A percentile compares a stretch with the other conserved stretches of the same genome.
These are phyloP conservation scores for Kluyveromyces siamensis DNA, from an alignment of 805 yeast genomes.

Conservation along the genomic window DNA sequence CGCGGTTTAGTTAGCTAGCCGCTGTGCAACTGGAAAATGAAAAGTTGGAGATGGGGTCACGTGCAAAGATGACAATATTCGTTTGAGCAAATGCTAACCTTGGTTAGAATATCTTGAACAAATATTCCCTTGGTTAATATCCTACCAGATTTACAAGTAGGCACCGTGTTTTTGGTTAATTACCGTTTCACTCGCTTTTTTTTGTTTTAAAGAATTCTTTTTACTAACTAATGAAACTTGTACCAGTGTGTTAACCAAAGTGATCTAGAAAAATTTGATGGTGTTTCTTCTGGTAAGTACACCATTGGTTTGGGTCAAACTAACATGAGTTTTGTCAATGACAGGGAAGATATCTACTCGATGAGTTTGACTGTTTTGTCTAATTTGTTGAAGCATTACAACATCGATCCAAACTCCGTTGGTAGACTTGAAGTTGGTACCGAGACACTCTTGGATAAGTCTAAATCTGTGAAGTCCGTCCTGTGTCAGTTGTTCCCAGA, in stretches of 20 bases:
- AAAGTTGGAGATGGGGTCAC: too few relatives aligned
- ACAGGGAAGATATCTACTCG: conserved; percentile 95
- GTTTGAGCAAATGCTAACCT: too few relatives aligned
- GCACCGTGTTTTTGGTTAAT: too few relatives aligned
- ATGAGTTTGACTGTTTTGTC: conserved; percentile 83
- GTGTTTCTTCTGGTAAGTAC: conserved; percentile 88
- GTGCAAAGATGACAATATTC: too few relatives aligned
- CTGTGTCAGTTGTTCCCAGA: conserved; percentile 88
- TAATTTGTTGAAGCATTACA: conserved; percentile 67
- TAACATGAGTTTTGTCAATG: conserved; percentile 94
- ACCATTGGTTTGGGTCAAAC: conserved; percentile 99
- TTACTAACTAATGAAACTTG: neutral
- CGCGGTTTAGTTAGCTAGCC: neutral
- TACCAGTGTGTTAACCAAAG: conserved; percentile 67
- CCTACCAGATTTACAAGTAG: too few relatives aligned
- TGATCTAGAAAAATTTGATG: conserved; percentile 77
- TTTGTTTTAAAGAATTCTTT: neutral
- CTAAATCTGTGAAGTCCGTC: conserved; percentile 93
- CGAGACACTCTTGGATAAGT: conserved; percentile 92
- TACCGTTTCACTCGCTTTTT: too few relatives aligned
- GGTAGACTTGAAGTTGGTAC: conserved; percentile 98
- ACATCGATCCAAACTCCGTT: conserved; percentile 68
- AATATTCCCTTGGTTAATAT: too few relatives aligned
- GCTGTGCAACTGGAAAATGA: neutral
- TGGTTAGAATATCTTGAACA: too few relatives aligned